Conservation (phyloP, 139 green algal genomes). For the Micractinium conductrix region DNA sequence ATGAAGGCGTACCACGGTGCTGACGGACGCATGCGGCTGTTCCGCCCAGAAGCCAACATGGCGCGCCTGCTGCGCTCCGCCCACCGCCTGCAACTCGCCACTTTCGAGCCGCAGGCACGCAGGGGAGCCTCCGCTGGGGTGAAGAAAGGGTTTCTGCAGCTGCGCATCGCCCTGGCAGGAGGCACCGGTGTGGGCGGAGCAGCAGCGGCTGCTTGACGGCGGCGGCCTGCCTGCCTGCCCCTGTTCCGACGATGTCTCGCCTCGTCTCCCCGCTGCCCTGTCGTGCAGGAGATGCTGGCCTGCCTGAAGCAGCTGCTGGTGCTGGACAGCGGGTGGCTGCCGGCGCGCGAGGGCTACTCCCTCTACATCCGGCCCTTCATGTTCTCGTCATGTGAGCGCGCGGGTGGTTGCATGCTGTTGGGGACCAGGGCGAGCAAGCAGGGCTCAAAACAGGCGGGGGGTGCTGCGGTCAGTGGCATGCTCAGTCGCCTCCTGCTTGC, state of each 20-base stretch:
- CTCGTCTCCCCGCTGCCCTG: too few species aligned
- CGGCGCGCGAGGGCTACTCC: conserved; percentile 69
- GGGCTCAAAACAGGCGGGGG: too few species aligned
- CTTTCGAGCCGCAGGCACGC: conserved; percentile 48
- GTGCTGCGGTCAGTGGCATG: neutral
- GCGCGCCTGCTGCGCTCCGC: conserved; percentile 68
- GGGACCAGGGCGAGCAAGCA: too few species aligned
- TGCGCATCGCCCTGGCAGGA: too few species aligned
- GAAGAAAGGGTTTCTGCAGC: too few species aligned
- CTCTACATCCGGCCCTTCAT: conserved; percentile 84
- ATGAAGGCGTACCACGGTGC: conserved; percentile 77
- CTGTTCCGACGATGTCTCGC: too few species aligned
- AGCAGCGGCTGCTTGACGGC: too few species aligned
- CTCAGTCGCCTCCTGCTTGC: neutral
- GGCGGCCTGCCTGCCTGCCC: too few species aligned
- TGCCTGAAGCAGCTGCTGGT: conserved; percentile 82
- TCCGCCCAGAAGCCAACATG: conserved; percentile 87
- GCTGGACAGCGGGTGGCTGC: conserved; percentile 78
- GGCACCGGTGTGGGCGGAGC: too few species aligned
- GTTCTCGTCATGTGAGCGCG: conserved; percentile 50
- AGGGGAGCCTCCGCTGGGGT: too few species aligned
- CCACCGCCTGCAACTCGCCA: conserved; percentile 50
- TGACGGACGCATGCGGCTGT: conserved; percentile 64
- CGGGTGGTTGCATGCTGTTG: neutral
- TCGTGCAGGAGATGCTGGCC: conserved; percentile 70